Evolutionary conservation across 805 yeast genomes (phyloP), one percentile per base, ranked within the genome.

Genomic region (Candida insectorum): DNA sequence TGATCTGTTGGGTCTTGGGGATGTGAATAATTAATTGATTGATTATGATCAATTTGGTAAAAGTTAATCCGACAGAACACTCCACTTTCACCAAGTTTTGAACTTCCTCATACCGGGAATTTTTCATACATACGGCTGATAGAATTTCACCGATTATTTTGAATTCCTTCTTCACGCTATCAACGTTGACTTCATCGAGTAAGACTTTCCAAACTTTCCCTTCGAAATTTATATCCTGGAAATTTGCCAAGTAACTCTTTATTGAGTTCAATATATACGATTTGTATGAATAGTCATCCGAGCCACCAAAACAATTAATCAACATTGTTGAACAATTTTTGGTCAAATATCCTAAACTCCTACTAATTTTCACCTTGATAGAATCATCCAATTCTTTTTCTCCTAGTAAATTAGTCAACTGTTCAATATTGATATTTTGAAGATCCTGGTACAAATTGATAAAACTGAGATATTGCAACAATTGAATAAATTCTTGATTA

Each of bases 291-390:
- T 14, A 24, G 26, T 19, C 42, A 25, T 21, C 43, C 25, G 38
- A 41, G 16, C 37, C 30, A 14, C 37, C 26, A 20, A 36, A 42
- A 20, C 43, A 36, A 11, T 53, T 41, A 22, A 78, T 43, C 30
- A 77, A 51, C 2, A 37, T 26, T 6, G 23, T 28, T 0, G 68
- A 60, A n/a, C 75, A 47, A 35, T 69, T 65, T 4, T 41, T 50
- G 2, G 51, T 45, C 5, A 67, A 46, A 39, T 74, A 65, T 2
- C 85, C 82, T 18, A 78, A 49, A 0, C 81, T 65, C 30, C 69
- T 66, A 1, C 82, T 72, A 2, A 82, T 68, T 15, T 74, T 73
- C 6, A 62, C 41, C 33, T 64, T 65, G 4, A 71, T 48, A 4
- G 51, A 36, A 6, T 56, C 56, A 23, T 69, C 71, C 8, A 62